Base-by-base conservation (phyloP, 169 alveolate species). In the Prorocentrum cordatum region DNA sequence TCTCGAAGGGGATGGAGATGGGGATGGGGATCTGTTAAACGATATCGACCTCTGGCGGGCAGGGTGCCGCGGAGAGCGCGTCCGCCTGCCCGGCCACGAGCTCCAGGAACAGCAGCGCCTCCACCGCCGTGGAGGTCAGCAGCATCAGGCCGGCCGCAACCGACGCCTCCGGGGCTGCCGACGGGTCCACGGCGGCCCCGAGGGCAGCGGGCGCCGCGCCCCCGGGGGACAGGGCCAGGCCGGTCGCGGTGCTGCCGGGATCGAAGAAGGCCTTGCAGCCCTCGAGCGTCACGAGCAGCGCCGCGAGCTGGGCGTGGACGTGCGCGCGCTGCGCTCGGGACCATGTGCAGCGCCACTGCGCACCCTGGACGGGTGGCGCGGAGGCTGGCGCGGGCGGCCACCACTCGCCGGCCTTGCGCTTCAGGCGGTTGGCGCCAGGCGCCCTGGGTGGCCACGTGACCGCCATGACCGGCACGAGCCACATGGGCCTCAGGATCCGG, bases 31-130 rank as follows among this genome's bases (percentile, higher is more conserved):
- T n/a, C n/a, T n/a, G n/a, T n/a, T n/a, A n/a, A n/a, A n/a, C n/a
- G n/a, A n/a, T n/a, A n/a, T n/a, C n/a, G n/a, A n/a, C n/a, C n/a
- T n/a, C n/a, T n/a, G n/a, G n/a, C n/a, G n/a, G n/a, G n/a, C n/a
- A n/a, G n/a, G n/a, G n/a, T n/a, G n/a, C n/a, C n/a, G n/a, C n/a
- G n/a, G n/a, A n/a, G n/a, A n/a, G n/a, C n/a, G n/a, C n/a, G n/a
- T n/a, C n/a, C n/a, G n/a, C n/a, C n/a, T n/a, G 12, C 12, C 47
- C 5, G 6, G 86, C 50, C 32, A 75, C 26, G n/a, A 75, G 72
- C 26, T 75, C 86, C 59, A 75, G 72, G 26, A 75, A 75, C 47
- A 54, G 61, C 72, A 75, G 39, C 27, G 86, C 86, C 68, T 75
- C 86, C 35, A 75, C 27, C 5, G 86, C 50, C 5, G 86, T 72